Evolutionary conservation across 1,284 basidiomycete genomes (phyloP).

Genomic region (Apiotrichum sp.): DNA sequence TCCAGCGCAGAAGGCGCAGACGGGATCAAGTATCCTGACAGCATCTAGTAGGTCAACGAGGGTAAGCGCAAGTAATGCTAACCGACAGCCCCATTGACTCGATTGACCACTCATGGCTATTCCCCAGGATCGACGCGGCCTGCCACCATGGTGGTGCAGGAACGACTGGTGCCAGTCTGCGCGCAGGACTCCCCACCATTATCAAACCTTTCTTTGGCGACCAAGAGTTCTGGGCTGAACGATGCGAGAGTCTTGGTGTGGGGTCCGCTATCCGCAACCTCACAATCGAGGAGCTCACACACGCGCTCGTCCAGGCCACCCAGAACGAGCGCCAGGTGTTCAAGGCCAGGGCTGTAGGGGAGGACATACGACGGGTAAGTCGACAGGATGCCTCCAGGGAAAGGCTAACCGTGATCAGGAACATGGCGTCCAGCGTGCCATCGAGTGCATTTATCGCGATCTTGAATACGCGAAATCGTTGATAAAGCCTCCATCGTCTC

Average conservation of each 20-base stretch:
- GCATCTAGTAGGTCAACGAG: constrained; percentile 54
- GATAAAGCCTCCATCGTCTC: constrained; percentile 53
- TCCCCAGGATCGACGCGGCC: constrained; percentile 85
- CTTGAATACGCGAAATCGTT: constrained; percentile 78
- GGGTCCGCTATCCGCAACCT: constrained; percentile 79
- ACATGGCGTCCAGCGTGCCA: constrained; percentile 77
- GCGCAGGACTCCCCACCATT: constrained; percentile 68
- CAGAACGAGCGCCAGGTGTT: constrained; percentile 80
- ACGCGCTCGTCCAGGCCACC: constrained; percentile 73
- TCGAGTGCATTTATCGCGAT: constrained; percentile 87
- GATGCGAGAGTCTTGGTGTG: constrained; percentile 86
- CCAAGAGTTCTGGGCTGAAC: constrained; percentile 94
- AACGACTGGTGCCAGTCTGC: constrained; percentile 85
- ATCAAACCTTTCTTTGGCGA: constrained; percentile 98
- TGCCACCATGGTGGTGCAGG: constrained; percentile 98
- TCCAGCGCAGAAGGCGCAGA: constrained; percentile 26
- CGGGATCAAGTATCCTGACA: constrained; percentile 56
- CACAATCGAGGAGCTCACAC: constrained; percentile 66
- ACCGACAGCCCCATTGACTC: constrained; percentile 59
- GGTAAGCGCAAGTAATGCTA: neutral
- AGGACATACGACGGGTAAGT: constrained; percentile 70
- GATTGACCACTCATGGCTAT: constrained; percentile 95
- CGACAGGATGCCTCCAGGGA: neutral
- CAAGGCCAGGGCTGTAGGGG: constrained; percentile 72
- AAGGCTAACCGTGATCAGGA: constrained; percentile 53